Conservation (phyloP, 2,329 filamentous ascomycete species). For the Bipolaris zeicola region DNA sequence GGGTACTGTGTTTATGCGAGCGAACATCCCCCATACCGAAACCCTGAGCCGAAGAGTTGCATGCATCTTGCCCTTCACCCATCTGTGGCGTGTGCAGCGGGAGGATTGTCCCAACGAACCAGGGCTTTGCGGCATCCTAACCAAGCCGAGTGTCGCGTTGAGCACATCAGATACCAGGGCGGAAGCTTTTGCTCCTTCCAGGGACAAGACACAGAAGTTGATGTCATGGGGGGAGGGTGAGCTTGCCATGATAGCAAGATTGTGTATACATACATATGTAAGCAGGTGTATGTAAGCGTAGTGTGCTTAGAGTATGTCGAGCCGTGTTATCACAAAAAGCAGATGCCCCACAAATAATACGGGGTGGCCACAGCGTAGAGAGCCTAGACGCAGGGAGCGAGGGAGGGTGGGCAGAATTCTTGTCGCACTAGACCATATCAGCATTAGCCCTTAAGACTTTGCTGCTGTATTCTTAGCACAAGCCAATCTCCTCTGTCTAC, state of each 20-base stretch:
- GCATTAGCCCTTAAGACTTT: conserved; percentile 2
- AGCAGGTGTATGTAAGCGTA: too few species aligned
- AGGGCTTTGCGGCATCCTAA: conserved; percentile 9
- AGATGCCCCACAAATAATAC: conserved; percentile 6
- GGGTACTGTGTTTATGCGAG: background rate
- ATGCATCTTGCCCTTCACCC: background rate
- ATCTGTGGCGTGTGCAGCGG: conserved; percentile 23
- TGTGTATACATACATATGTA: background rate
- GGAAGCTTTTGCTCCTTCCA: background rate
- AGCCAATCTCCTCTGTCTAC: background rate
- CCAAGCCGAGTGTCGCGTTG: conserved; percentile 1
- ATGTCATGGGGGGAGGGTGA: background rate
- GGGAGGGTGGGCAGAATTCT: conserved; percentile 15
- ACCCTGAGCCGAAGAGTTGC: conserved; percentile 1
- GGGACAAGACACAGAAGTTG: background rate
- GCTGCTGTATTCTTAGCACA: conserved; percentile 5
- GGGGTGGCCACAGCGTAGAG: conserved; percentile 1
- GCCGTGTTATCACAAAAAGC: background rate
- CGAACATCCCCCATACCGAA: background rate
- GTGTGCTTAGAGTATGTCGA: background rate
- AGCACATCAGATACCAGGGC: background rate
- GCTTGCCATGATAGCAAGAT: background rate
- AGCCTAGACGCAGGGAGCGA: conserved; percentile 10
- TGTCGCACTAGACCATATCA: background rate
- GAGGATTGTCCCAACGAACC: conserved; percentile 20